Conservation (phyloP, 2,329 filamentous ascomycete genomes). For the Coleophoma cylindrospora region DNA sequence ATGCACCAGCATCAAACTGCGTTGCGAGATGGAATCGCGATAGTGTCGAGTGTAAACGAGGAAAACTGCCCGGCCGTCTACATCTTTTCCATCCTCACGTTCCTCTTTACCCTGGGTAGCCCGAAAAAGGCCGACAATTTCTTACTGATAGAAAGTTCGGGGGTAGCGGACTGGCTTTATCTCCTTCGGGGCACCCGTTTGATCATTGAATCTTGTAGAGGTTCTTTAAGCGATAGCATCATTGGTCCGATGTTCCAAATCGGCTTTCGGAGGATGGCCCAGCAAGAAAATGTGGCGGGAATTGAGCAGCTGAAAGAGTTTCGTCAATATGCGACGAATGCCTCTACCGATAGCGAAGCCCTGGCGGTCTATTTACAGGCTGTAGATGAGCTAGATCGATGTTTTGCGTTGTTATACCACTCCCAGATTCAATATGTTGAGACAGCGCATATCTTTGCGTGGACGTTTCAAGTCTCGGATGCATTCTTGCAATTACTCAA, state of each 20-base stretch:
- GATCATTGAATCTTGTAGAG: slow-evolving; percentile 19
- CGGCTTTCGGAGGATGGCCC: slow-evolving; percentile 9
- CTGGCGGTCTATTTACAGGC: slow-evolving; percentile 21
- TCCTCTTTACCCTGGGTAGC: slow-evolving; percentile 27
- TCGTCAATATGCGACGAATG: slow-evolving; percentile 11
- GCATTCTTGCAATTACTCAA: slow-evolving; percentile 28
- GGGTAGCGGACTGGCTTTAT: slow-evolving; percentile 27
- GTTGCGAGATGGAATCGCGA: slow-evolving; percentile 17
- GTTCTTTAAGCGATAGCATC: slow-evolving; percentile 6
- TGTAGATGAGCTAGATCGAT: slow-evolving; percentile 25
- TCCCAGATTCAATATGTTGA: slow-evolving; percentile 19
- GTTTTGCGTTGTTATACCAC: slow-evolving; percentile 17
- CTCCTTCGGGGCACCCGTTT: slow-evolving; percentile 26
- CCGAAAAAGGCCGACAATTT: slow-evolving; percentile 24
- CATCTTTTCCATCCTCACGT: slow-evolving; percentile 29
- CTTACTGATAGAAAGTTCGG: slow-evolving; percentile 23
- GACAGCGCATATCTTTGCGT: slow-evolving; percentile 30
- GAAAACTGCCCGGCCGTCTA: slow-evolving; percentile 26
- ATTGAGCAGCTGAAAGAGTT: slow-evolving; percentile 14
- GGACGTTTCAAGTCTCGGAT: slow-evolving; percentile 28
- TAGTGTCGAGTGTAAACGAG: slow-evolving; percentile 21
- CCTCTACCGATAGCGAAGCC: slow-evolving; percentile 9
- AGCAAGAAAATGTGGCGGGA: slow-evolving; percentile 5
- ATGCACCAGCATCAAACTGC: slow-evolving; percentile 24
- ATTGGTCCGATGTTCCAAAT: slow-evolving; percentile 17